Evolutionary conservation across 257 asterid species (phyloP), one percentile per base, ranked within the genome.

Genomic region (Gynochthodes officinalis): DNA sequence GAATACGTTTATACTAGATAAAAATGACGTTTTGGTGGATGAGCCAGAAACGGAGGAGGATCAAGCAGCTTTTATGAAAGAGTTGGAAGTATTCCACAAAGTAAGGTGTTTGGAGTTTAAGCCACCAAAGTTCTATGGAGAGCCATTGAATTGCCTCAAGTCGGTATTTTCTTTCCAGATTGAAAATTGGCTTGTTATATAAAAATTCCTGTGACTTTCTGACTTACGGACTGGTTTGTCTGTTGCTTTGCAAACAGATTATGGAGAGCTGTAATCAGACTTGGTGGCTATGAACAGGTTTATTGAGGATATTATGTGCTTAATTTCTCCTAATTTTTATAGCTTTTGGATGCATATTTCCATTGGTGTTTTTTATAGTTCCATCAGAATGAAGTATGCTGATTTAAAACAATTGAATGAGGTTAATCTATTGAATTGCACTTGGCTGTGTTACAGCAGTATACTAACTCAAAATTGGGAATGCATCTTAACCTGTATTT

Each of bases 241-340:
- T 50, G 23, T 75, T 28, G 35, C 67, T 74, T 25, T 68, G 57
- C 75, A 70, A 42, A 67, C 78, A 92, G 96, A 87, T 78, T 92
- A 76, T 92, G 97, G 98, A 87, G 96, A 82, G 89, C 97, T 33
- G 97, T 90, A 75, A 81, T 92, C 83, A 81, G 87, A 79, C 95
- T 92, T 66, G 97, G 98, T 79, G 98, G 98, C 80, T 90, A 92
- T 68, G 98, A 92, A 81, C 96, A 86, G 96, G 98, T 89, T 69
- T 25, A 71, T 66, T 32, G 37, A 44, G n/a, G 7, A 37, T 59
- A 73, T 72, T 27, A 46, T 69, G 78, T 70, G 58, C 77, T 60
- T 63, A 61, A 30, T 57, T 67, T 70, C 63, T 33, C 64, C 68
- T 33, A 42, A 49, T 69, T 58, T 43, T 53, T 28, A 58, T 70